A percentile compares a stretch with the other conserved stretches of the same genome.
phyloP scores from a whole-genome alignment of 2,329 filamentous ascomycete genomes.

The Ceratocystis lukuohia region DNA sequence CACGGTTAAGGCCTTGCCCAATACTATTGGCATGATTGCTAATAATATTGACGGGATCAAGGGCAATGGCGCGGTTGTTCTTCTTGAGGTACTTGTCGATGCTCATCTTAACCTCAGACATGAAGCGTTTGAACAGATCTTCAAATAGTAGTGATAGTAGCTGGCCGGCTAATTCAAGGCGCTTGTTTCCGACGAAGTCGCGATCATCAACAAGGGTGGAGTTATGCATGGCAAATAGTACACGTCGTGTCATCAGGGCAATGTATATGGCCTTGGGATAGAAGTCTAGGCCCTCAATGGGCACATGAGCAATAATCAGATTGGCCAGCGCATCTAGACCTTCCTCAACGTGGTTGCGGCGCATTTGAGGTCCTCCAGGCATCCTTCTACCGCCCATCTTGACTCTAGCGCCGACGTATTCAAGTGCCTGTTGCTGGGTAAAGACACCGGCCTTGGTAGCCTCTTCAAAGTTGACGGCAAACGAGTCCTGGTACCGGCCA shows the following conservation, averaged over 20 bases:
- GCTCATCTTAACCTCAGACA: conserved; percentile 73
- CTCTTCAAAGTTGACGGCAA: conserved; percentile 89
- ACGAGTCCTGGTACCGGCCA: conserved; percentile 82
- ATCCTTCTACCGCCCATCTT: conserved; percentile 67
- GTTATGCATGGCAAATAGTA: conserved; percentile 86
- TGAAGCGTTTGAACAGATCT: conserved; percentile 94
- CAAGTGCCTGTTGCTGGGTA: conserved; percentile 89
- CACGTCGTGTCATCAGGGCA: conserved; percentile 92
- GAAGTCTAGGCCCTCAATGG: conserved; percentile 83
- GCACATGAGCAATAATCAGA: conserved; percentile 87
- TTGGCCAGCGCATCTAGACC: conserved; percentile 85
- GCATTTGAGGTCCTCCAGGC: conserved; percentile 37
- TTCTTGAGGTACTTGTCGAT: conserved; percentile 96
- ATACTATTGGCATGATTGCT: conserved; percentile 76
- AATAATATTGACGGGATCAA: conserved; percentile 77
- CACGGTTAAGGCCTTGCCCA: conserved; percentile 83
- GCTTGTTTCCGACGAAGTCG: conserved; percentile 97
- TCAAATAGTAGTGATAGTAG: conserved; percentile 89
- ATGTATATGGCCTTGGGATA: conserved; percentile 94
- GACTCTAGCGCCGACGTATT: conserved; percentile 76
- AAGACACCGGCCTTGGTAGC: conserved; percentile 70
- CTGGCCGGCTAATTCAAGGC: conserved; percentile 86
- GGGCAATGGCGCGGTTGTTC: conserved; percentile 72
- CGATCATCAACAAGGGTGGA: conserved; percentile 83
- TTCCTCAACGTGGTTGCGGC: conserved; percentile 76